Percentiles rank a stretch among this genome's conserved stretches.
phyloP scores from a whole-genome alignment of 1,284 basidiomycete genomes.

The Cryptococcus hybrid region DNA sequence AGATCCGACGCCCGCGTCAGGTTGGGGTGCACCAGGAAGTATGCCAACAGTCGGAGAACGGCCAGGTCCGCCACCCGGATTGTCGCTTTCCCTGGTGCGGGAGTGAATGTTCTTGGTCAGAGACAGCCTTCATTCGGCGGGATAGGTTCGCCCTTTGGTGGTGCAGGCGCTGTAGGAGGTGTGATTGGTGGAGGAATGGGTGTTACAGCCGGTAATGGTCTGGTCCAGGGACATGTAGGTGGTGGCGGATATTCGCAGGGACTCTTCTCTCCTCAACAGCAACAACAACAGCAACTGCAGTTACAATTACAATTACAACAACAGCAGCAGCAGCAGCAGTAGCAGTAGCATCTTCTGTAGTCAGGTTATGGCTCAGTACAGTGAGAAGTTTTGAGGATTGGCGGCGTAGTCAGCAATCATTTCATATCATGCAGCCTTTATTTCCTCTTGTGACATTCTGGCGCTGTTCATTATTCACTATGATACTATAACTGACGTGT shows the following conservation, averaged over 20 bases:
- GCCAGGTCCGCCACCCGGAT: conserved; percentile 6
- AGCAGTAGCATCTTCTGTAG: conserved; percentile 1
- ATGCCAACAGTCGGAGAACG: conserved; percentile 17
- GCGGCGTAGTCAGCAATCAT: not conserved
- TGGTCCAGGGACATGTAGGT: not conserved
- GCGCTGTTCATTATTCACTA: conserved; percentile 10
- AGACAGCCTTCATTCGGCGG: conserved; percentile 13
- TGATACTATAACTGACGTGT: not conserved
- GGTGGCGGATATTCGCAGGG: conserved; percentile 9
- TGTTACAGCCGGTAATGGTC: not conserved
- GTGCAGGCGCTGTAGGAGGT: not conserved
- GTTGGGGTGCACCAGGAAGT: conserved; percentile 10
- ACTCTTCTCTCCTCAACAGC: conserved; percentile 15
- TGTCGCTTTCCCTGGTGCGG: conserved; percentile 1
- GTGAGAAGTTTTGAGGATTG: not conserved
- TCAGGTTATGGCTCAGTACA: not conserved
- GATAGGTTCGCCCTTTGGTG: conserved; percentile 4
- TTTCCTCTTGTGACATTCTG: not conserved
- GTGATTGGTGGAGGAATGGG: conserved; percentile 2
- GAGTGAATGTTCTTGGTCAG: not conserved
- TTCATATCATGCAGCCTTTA: not conserved
- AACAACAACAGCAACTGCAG: conserved; percentile 10
- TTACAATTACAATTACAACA: too few species aligned
- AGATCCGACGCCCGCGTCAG: not conserved
- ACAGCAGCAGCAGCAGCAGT: conserved; percentile 7